phyloP scores from a whole-genome alignment of 306 rosid species.

The Quercus aquifolioides region DNA sequence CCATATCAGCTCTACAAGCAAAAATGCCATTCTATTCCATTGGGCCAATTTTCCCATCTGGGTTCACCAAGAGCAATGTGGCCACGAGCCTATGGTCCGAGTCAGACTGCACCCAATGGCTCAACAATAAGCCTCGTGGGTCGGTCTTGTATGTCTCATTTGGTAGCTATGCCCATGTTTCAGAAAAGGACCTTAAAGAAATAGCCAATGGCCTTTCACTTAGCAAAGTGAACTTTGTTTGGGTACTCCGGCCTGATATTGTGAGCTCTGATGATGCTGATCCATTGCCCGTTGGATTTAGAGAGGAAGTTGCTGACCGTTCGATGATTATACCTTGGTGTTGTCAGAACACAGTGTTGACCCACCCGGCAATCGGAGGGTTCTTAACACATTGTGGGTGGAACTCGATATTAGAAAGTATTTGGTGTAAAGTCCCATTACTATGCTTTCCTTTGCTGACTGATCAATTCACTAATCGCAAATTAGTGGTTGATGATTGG shows the following conservation, averaged over 20 bases:
- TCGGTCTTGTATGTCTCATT: constrained; percentile 59
- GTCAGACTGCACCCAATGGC: constrained; percentile 60
- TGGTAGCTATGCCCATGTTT: constrained; percentile 58
- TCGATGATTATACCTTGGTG: constrained; percentile 55
- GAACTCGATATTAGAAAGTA: constrained; percentile 56
- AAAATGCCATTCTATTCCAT: constrained; percentile 43
- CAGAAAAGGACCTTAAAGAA: constrained; percentile 19
- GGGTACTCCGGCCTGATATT: constrained; percentile 53
- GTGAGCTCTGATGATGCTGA: constrained; percentile 45
- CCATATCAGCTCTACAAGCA: constrained; percentile 30
- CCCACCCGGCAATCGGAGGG: constrained; percentile 51
- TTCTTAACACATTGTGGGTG: constrained; percentile 63
- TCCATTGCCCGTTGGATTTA: constrained; percentile 41
- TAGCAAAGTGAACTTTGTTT: constrained; percentile 40
- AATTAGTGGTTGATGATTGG: constrained; percentile 64
- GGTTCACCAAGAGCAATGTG: constrained; percentile 35
- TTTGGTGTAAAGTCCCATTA: constrained; percentile 48
- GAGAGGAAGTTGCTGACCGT: constrained; percentile 27
- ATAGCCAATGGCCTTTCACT: constrained; percentile 47
- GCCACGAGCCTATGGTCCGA: constrained; percentile 65
- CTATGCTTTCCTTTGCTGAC: constrained; percentile 55
- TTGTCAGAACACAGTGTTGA: constrained; percentile 38
- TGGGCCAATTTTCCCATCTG: constrained; percentile 53
- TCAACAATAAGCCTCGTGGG: constrained; percentile 36
- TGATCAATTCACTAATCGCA: constrained; percentile 63